Percentiles rank a stretch among this genome's conserved stretches.
Conservation (phyloP, 805 yeast species). For the Myxozyma lipomycoides region DNA sequence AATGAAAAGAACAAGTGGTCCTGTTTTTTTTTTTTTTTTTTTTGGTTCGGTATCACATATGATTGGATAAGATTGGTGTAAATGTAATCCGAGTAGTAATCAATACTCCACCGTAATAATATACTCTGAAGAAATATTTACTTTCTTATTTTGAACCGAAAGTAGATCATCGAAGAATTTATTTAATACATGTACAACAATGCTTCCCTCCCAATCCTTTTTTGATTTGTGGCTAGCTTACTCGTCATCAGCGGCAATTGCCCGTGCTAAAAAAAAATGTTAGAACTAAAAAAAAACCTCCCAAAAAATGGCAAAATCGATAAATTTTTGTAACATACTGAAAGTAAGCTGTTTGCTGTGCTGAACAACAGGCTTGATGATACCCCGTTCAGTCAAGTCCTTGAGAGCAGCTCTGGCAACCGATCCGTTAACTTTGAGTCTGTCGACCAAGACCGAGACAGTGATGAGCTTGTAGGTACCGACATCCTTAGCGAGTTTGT, state of each 20-base stretch:
- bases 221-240: not conserved
- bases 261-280: conserved; percentile 37
- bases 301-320: not conserved
- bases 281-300: not conserved
- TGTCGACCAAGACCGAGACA: conserved; percentile 96
- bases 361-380: conserved; percentile 87
- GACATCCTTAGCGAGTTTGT: conserved; percentile 98
- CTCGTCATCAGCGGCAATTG: conserved; percentile 63
- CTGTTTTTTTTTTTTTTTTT: not conserved
- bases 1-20: not conserved
- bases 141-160: no score
- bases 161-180: not conserved
- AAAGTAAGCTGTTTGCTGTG: conserved; percentile 97
- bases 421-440: conserved; percentile 99
- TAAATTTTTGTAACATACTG: conserved; percentile 44
- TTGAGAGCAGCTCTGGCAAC: conserved; percentile 96
- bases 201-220: no score
- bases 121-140: no score
- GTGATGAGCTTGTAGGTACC: conserved; percentile 98
- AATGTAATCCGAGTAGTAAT: no score
- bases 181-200: not conserved
- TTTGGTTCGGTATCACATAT: no score
- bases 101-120: no score
- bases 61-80: no score
- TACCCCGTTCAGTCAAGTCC: conserved; percentile 92